Evolutionary conservation across 2,329 filamentous ascomycete genomes (phyloP).

Genomic region (Penicillium sp.): DNA sequence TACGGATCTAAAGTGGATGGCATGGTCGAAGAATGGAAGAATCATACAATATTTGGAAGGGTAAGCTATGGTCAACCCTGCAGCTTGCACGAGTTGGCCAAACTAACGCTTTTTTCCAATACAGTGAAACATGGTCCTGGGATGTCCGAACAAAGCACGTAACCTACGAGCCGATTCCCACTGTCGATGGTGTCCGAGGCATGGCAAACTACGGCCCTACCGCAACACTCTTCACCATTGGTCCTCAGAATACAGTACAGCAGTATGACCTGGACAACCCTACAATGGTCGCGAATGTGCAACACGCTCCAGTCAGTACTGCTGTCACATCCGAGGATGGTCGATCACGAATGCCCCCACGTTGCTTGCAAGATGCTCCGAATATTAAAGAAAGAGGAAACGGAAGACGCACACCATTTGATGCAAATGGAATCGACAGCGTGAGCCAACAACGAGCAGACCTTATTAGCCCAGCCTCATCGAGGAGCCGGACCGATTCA

Average conservation of each 20-base stretch:
- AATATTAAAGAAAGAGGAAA: constrained; percentile 68
- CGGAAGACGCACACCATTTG: constrained; percentile 67
- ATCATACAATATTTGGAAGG: constrained; percentile 88
- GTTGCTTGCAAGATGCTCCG: constrained; percentile 34
- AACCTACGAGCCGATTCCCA: constrained; percentile 82
- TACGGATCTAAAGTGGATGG: constrained; percentile 86
- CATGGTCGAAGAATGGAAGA: constrained; percentile 96
- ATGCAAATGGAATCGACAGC: constrained; percentile 61
- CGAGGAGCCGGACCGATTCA: constrained; percentile 58
- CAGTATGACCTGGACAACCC: constrained; percentile 90
- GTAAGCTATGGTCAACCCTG: constrained; percentile 54
- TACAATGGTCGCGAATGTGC: constrained; percentile 78
- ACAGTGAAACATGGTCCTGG: constrained; percentile 85
- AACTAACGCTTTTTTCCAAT: not conserved
- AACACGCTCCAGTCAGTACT: constrained; percentile 73
- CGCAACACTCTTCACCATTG: constrained; percentile 86
- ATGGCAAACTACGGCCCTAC: constrained; percentile 85
- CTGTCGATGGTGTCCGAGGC: constrained; percentile 72
- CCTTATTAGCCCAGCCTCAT: constrained; percentile 64
- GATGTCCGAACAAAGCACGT: constrained; percentile 98
- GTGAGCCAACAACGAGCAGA: constrained; percentile 60
- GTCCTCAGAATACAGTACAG: constrained; percentile 81
- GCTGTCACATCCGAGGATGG: constrained; percentile 74
- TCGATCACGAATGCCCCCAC: constrained; percentile 25
- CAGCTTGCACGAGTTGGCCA: not conserved